phyloP scores from a whole-genome alignment of 192 early-diverging fungal genomes.

The Backusella westeae region DNA sequence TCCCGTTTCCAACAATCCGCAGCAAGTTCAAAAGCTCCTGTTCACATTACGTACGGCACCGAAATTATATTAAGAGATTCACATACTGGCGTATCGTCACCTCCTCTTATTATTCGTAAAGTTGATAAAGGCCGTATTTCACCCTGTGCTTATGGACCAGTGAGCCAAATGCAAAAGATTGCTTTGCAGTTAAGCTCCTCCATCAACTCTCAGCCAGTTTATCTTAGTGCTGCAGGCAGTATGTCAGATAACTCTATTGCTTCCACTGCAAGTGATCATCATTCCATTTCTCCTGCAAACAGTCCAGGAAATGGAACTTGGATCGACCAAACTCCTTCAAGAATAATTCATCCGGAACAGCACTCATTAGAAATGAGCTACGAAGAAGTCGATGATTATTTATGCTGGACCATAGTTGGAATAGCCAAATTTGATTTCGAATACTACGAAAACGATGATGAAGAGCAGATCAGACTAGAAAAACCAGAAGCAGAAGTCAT shows the following conservation, averaged over 20 bases:
- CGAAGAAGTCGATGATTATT: constrained; percentile 67
- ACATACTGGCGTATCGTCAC: constrained; percentile 61
- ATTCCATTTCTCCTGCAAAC: neutral
- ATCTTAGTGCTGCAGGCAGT: constrained; percentile 33
- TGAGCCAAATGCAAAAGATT: constrained; percentile 88
- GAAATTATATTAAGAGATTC: constrained; percentile 69
- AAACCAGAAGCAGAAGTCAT: neutral
- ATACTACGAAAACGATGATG: constrained; percentile 1
- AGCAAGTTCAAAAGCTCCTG: neutral
- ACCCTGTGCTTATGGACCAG: constrained; percentile 63
- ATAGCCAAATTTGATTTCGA: constrained; percentile 56
- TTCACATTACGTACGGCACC: constrained; percentile 55
- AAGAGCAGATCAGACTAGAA: neutral
- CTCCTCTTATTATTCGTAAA: constrained; percentile 72
- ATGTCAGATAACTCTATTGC: constrained; percentile 20
- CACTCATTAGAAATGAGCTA: neutral
- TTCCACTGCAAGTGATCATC: neutral
- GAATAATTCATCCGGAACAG: neutral
- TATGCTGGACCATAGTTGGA: constrained; percentile 86
- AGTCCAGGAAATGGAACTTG: constrained; percentile 9
- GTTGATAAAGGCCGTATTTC: constrained; percentile 79
- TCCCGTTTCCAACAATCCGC: constrained; percentile 7
- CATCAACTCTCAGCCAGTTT: constrained; percentile 12
- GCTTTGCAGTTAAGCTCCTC: constrained; percentile 54
- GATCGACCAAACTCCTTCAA: constrained; percentile 22